These are phyloP conservation scores for Backusella luteola DNA, from an alignment of 192 early-diverging fungal species.

Conservation along the genomic window DNA sequence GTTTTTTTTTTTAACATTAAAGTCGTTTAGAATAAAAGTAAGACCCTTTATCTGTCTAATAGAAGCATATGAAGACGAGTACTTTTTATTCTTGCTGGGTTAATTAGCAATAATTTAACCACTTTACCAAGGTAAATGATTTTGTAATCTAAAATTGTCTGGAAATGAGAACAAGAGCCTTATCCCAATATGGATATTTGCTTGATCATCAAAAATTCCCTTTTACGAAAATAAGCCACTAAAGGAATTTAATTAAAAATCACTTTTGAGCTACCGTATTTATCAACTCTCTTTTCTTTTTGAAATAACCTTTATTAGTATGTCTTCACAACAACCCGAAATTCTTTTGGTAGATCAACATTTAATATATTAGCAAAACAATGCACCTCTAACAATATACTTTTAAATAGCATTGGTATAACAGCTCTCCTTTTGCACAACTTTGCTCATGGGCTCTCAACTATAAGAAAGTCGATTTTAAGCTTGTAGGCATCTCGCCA, in stretches of 20 bases:
- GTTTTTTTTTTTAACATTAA: too few species aligned
- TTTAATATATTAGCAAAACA: not conserved
- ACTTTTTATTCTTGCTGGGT: too few species aligned
- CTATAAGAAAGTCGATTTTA: slow-evolving; percentile 32
- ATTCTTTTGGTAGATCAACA: not conserved
- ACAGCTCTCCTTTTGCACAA: slow-evolving; percentile 25
- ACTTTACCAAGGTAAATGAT: too few species aligned
- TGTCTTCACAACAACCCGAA: not conserved
- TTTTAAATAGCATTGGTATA: slow-evolving; percentile 21
- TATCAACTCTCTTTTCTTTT: not conserved
- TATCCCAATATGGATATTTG: not conserved
- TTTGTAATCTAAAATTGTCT: not conserved
- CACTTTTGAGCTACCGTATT: not conserved
- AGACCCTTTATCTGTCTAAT: too few species aligned
- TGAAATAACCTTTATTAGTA: not conserved
- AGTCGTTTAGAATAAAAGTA: too few species aligned
- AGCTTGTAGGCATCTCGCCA: slow-evolving; percentile 18
- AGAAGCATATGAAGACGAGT: too few species aligned
- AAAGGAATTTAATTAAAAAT: not conserved
- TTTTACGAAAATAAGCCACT: not conserved
- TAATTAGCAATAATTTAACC: not conserved
- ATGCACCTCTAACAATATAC: not conserved
- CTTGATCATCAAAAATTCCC: not conserved
- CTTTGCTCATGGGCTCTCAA: slow-evolving; percentile 24
- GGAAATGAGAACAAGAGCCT: not conserved